Evolutionary conservation across 495 filamentous ascomycete species (phyloP), one percentile per base, ranked within the genome.

Genomic region (Collariella sp.): DNA sequence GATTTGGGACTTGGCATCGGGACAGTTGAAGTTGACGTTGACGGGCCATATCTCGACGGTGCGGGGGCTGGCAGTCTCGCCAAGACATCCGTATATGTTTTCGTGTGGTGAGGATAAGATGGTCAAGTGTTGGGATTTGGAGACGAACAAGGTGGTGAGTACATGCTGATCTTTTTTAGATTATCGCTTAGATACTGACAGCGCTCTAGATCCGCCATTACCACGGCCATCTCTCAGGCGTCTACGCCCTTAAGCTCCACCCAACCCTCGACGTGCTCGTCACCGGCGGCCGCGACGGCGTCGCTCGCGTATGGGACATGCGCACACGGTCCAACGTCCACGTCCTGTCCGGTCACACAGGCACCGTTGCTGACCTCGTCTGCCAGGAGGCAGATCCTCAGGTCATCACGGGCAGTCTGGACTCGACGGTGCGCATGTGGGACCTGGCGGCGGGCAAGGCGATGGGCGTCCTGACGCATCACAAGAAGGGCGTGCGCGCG

Each of bases 41-140:
- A 99, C 94, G 2, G 94, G 94, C 24, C 94, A 99, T 68, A 99
- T 99, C 55, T 95, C 89, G 38, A 94, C 91, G 7, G 94, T 99
- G 15, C 84, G 94, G 42, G 94, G 94, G 7, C 75, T 99, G 45
- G 94, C 91, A 0, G 87, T 99, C 7, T 95, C 89, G 3, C 87
- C 90, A 15, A 76, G 94, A 46, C 94, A 99, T 69, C 94, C 94
- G 2, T 99, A 99, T 67, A 79, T 99, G 33, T 99, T 97, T 70
- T 95, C 88, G 13, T 97, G 94, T 61, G 94, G 88, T 47, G 94
- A 99, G 70, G 94, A 99, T 68, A 99, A 99, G 79, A 96, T 95
- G 89, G 94, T 99, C 34, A 97, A 97, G 71, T 97, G 94, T 74
- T 99, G 94, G 94, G 94, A 99, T 74, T 70, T 99, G 60, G 94